Evolutionary conservation across 1,284 basidiomycete species (phyloP), one percentile per base, ranked within the genome.

Genomic region (Austroboletus novae-zelandiae): DNA sequence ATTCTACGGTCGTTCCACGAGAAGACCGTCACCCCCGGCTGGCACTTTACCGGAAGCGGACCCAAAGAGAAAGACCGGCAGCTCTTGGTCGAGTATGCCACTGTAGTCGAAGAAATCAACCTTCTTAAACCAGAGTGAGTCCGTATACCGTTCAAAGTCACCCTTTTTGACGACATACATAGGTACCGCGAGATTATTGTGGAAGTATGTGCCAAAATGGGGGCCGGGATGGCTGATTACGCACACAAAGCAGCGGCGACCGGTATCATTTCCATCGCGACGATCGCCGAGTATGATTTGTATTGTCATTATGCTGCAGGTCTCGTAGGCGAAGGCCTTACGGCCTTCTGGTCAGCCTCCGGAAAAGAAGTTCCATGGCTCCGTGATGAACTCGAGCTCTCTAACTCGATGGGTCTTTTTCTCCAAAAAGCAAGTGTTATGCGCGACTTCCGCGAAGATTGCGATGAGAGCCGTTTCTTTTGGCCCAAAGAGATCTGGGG

Each of bases 251-350:
- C 91, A 6, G 88, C 84, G 2, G 81, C 81, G 14, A 83, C 84
- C 4, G 78, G 81, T 45, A 74, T 79, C 40, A 79, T 86, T 46
- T 89, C 88, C 64, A 76, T 95, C 53, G 78, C 83, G 51, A 84
- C 85, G 10, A 73, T 92, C 55, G 75, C 81, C 41, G 94, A 98
- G 61, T 98, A 96, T 71, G 94, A 98, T 69, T 79, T 98, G 11
- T 99, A 99, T 74, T 99, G 97, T 68, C 96, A 99, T 72, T 98
- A 97, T 69, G 97, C 98, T 56, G 96, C 96, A 4, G 97, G 96
- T 3, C 84, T 99, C 51, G 96, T 99, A 54, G 97, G 96, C 47
- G 96, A 99, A 70, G 96, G 96, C 50, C 80, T 98, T 43, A 95
- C 93, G 0, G 83, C 92, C 8, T 77, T 99, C 43, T 98, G 96